Base-by-base conservation (phyloP, 768 basidiomycete species). In the Rubroboletus pulcherrimus region DNA sequence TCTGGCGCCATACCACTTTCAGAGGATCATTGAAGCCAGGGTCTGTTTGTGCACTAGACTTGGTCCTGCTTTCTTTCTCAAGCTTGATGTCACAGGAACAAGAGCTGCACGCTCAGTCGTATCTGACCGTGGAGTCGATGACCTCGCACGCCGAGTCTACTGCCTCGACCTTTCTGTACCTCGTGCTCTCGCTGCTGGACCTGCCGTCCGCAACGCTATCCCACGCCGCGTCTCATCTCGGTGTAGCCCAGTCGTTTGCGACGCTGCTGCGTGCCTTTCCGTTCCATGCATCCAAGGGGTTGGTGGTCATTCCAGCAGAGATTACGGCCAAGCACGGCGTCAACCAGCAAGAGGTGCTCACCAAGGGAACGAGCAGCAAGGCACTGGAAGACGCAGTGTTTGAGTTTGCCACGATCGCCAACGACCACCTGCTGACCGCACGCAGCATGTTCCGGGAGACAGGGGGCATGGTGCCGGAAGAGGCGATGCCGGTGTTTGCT, bases 191-290 rank as follows among this genome's bases (percentile, higher is more conserved):
- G 31, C 70, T 92, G 50, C 71, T 89, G 53, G 75, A 79, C 24
- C 71, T 85, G 19, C 78, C 79, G 12, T 81, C 81, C 30, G 78
- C 80, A 8, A 75, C 76, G 4, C 68, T 86, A 21, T 84, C 86
- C 7, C 91, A 92, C 71, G 88, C 87, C 2, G 88, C 86, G 2
- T 93, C 89, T 7, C 92, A 93, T 68, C 75, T 93, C 15, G 92
- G 92, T 10, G 73, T 82, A 4, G 85, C 92, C 5, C 85, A 87
- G 63, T 87, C 84, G 31, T 74, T 91, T 44, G 66, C 80, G 7
- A 90, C 85, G 12, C 78, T 92, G 54, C 76, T 94, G 51, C 84
- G 91, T 41, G 86, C 83, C 7, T 74, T 93, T 33, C 87, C 91
- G 10, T 92, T 81, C 64, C 91, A 93, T 66, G 85, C 83, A 14